These are phyloP conservation scores for Xylaria sp. DNA, from an alignment of 2,329 filamentous ascomycete species.

Conservation along the genomic window DNA sequence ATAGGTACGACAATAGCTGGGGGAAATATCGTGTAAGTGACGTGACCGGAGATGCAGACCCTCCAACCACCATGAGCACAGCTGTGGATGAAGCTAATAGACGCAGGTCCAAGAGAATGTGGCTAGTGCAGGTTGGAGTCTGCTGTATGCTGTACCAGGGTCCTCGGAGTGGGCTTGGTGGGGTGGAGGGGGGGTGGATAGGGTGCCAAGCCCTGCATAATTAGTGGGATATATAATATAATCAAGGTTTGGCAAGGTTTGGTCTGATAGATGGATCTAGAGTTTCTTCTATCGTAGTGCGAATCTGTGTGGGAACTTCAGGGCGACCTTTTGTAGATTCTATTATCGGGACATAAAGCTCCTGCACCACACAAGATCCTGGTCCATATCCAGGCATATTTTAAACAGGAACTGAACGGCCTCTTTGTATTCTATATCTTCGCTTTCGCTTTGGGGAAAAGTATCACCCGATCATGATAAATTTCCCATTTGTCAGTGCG, in stretches of 20 bases:
- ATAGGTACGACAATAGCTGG: background rate
- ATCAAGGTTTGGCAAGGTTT: slow-evolving; percentile 27
- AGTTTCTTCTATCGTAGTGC: background rate
- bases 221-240: background rate
- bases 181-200: background rate
- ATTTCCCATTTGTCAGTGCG: background rate
- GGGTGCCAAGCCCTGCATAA: slow-evolving; percentile 16
- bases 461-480: too few relatives aligned
- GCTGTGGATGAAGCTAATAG: slow-evolving; percentile 34
- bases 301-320: slow-evolving; percentile 12
- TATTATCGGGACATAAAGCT: background rate
- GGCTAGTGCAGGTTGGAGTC: slow-evolving; percentile 48
- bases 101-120: slow-evolving; percentile 56
- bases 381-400: background rate
- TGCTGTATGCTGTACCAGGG: slow-evolving; percentile 13
- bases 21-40: slow-evolving; percentile 11
- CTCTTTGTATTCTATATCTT: background rate
- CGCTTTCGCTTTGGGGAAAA: background rate
- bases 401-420: background rate
- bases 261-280: slow-evolving; percentile 25
- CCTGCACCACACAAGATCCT: background rate
- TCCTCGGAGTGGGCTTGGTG: slow-evolving; percentile 9
- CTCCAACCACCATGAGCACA: slow-evolving; percentile 20
- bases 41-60: slow-evolving; percentile 29
- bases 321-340: background rate